A percentile compares a stretch with the other conserved stretches of the same genome.
phyloP scores from a whole-genome alignment of 2,329 filamentous ascomycete species.

The Aspergillus arachidicola region DNA sequence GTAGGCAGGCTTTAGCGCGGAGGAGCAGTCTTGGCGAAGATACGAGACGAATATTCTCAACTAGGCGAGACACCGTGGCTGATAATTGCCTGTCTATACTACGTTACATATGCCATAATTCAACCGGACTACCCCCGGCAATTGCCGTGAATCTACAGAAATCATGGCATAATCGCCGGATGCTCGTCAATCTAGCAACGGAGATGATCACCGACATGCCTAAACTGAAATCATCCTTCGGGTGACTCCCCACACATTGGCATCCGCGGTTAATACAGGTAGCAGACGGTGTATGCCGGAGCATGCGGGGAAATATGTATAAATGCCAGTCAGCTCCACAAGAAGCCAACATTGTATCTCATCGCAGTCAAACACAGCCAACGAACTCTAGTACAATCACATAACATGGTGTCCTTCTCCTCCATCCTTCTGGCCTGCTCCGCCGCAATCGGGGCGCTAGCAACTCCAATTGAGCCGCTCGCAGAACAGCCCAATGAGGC shows the following conservation, averaged over 20 bases:
- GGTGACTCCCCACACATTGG: not conserved
- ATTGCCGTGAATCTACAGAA: not conserved
- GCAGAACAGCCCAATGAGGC: not conserved
- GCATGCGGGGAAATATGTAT: not conserved
- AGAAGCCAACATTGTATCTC: not conserved
- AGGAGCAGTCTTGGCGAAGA: not conserved
- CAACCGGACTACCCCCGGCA: not conserved
- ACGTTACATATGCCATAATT: not conserved
- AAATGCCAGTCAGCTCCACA: not conserved
- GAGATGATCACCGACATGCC: not conserved
- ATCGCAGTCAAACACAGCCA: not conserved
- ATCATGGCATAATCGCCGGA: not conserved
- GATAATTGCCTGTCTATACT: not conserved
- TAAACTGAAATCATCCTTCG: not conserved
- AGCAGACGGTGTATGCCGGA: not conserved
- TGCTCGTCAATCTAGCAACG: not conserved
- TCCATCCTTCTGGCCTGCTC: slow-evolving; percentile 26
- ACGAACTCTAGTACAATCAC: no score
- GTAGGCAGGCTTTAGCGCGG: no score
- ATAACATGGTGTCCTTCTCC: slow-evolving; percentile 33
- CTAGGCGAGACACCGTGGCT: not conserved
- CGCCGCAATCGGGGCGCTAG: slow-evolving; percentile 23
- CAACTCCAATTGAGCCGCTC: slow-evolving; percentile 23
- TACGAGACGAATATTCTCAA: not conserved
- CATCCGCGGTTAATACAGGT: no score